Evolutionary conservation across 345 rosid genomes (phyloP).

Genomic region (Hevea brasiliensis): DNA sequence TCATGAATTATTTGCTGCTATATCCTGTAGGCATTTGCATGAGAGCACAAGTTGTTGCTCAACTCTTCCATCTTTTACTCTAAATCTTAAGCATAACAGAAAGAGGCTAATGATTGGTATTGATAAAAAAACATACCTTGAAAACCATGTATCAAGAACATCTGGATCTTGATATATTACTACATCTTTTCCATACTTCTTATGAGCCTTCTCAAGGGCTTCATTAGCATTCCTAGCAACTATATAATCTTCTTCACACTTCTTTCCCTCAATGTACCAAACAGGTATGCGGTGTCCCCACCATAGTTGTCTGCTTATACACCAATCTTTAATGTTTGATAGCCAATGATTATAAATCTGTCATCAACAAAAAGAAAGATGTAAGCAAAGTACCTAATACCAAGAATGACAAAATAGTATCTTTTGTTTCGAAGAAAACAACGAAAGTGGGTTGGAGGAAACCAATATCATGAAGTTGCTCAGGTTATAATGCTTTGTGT

Average conservation of each 20-base stretch:
- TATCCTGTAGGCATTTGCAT: not conserved
- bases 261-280: conserved; percentile 91
- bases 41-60: not conserved
- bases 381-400: conserved; percentile 7
- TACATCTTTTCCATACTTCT: conserved; percentile 75
- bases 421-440: conserved; percentile 4
- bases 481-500: not conserved
- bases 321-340: conserved; percentile 97
- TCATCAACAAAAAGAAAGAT: conserved; percentile 16
- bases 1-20: not conserved
- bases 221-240: conserved; percentile 77
- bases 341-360: conserved; percentile 97
- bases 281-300: conserved; percentile 99
- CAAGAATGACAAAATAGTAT: not conserved
- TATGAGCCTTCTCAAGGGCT: conserved; percentile 73
- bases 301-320: conserved; percentile 98
- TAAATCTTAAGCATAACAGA: not conserved
- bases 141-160: conserved; percentile 99
- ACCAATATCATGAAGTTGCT: not conserved
- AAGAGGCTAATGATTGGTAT: not conserved
- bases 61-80: not conserved
- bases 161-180: conserved; percentile 95
- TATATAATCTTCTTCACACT: conserved; percentile 78
- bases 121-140: conserved; percentile 58
- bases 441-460: not conserved